phyloP scores from a whole-genome alignment of 345 rosid genomes.

The Cardamine occulta region DNA sequence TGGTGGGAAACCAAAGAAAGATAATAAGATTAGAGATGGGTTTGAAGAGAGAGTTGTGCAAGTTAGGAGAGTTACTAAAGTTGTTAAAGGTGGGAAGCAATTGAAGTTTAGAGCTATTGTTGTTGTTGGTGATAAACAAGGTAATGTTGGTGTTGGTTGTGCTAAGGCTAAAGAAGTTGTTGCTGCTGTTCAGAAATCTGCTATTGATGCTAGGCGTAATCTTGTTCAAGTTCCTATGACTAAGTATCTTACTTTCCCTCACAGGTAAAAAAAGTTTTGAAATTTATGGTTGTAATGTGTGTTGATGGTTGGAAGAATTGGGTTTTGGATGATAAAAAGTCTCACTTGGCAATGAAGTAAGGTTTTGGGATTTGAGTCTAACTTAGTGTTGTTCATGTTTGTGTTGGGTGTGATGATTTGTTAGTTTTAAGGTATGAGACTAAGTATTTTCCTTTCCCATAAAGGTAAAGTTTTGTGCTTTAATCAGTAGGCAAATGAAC shows the following conservation, averaged over 20 bases:
- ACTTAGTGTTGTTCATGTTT: neutral
- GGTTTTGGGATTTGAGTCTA: neutral
- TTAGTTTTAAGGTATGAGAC: conserved; percentile 43
- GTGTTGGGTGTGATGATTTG: conserved; percentile 4
- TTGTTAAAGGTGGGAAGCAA: conserved; percentile 92
- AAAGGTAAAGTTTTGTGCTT: conserved; percentile 49
- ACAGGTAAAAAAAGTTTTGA: conserved; percentile 54
- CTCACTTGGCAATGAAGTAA: neutral
- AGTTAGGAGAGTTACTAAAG: conserved; percentile 82
- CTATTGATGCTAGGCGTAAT: conserved; percentile 76
- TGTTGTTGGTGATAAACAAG: conserved; percentile 85
- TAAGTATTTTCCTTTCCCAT: conserved; percentile 77
- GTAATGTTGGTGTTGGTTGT: conserved; percentile 85
- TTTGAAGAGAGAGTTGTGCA: conserved; percentile 91
- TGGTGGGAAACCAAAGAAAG: conserved; percentile 59
- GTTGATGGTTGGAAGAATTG: neutral
- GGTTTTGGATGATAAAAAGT: conserved; percentile 1
- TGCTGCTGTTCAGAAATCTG: conserved; percentile 80
- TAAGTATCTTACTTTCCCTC: conserved; percentile 86
- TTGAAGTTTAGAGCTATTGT: conserved; percentile 80
- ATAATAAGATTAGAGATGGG: conserved; percentile 73
- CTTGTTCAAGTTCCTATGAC: conserved; percentile 82
- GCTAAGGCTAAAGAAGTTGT: conserved; percentile 86
- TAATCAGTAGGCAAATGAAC: neutral
- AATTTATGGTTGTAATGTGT: conserved; percentile 19